Evolutionary conservation across 148 eudicot species (phyloP).

Genomic region (Pouteria glomerata): DNA sequence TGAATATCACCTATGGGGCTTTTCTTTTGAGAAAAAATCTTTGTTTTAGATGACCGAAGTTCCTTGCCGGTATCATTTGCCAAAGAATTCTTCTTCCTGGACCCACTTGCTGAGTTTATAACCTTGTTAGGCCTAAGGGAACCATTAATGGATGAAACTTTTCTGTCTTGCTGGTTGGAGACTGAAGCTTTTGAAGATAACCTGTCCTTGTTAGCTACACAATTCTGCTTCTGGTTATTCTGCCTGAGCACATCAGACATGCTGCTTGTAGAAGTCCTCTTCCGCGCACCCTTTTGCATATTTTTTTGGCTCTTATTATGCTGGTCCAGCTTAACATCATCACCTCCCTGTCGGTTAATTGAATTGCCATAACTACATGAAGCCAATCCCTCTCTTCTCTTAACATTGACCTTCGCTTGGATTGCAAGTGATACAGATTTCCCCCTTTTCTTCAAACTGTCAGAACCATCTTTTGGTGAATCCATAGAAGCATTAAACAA

Average conservation of each 20-base stretch:
- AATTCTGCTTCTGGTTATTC: slow-evolving; percentile 79
- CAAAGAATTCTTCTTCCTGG: slow-evolving; percentile 35
- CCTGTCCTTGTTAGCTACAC: slow-evolving; percentile 36
- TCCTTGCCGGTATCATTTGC: slow-evolving; percentile 36
- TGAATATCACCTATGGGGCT: slow-evolving; percentile 24
- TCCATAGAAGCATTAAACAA: slow-evolving; percentile 35
- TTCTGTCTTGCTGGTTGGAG: slow-evolving; percentile 45
- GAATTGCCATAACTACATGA: slow-evolving; percentile 33
- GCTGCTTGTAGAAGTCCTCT: slow-evolving; percentile 22
- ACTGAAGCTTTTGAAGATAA: slow-evolving; percentile 32
- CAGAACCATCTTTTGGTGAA: slow-evolving; percentile 34
- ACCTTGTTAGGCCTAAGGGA: slow-evolving; percentile 47
- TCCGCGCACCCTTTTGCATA: slow-evolving; percentile 37
- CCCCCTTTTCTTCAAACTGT: slow-evolving; percentile 49
- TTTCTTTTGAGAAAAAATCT: slow-evolving; percentile 43
- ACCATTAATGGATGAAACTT: slow-evolving; percentile 26
- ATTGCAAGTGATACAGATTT: slow-evolving; percentile 37
- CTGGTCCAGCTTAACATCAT: slow-evolving; percentile 31
- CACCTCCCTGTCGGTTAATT: slow-evolving; percentile 40
- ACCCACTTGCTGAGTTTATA: not conserved
- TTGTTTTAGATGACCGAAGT: slow-evolving; percentile 35
- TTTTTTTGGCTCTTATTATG: slow-evolving; percentile 27
- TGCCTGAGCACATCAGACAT: slow-evolving; percentile 48
- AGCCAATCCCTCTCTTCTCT: slow-evolving; percentile 39
- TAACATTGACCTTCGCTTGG: slow-evolving; percentile 44